These are phyloP conservation scores for Monilinia vaccinii-corymbosi DNA, from an alignment of 2,329 filamentous ascomycete species.

Conservation along the genomic window DNA sequence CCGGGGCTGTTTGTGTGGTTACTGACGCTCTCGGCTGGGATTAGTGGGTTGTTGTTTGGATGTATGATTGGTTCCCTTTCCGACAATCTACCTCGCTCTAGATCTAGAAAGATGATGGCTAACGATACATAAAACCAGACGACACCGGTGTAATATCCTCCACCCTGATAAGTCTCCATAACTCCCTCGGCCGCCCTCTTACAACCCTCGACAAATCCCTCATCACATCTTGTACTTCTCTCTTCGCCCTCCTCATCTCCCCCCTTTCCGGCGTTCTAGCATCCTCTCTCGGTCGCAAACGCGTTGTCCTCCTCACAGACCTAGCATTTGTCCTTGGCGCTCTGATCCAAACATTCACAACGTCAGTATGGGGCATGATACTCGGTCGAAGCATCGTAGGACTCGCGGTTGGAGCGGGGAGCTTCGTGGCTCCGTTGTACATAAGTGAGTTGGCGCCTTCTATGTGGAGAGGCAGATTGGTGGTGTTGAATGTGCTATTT, in stretches of 20 bases:
- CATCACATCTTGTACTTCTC: conserved; percentile 60
- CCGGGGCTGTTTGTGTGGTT: conserved; percentile 47
- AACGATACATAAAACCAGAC: conserved; percentile 15
- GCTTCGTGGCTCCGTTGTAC: conserved; percentile 78
- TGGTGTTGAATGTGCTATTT: conserved; percentile 74
- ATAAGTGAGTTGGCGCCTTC: conserved; percentile 80
- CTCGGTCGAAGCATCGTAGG: conserved; percentile 61
- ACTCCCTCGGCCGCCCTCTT: conserved; percentile 45
- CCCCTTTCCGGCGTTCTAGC: conserved; percentile 57
- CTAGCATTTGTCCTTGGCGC: conserved; percentile 61
- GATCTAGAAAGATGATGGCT: neutral
- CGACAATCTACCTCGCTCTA: neutral
- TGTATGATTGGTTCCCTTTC: conserved; percentile 34
- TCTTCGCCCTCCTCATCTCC: conserved; percentile 55
- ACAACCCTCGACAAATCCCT: conserved; percentile 59
- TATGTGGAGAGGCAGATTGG: conserved; percentile 64
- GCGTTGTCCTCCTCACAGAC: conserved; percentile 55
- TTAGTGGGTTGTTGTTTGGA: conserved; percentile 59
- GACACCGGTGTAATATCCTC: conserved; percentile 52
- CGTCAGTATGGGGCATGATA: conserved; percentile 55
- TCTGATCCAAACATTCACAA: conserved; percentile 50
- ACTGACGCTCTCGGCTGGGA: conserved; percentile 55
- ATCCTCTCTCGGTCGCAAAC: conserved; percentile 51
- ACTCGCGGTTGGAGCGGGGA: conserved; percentile 64
- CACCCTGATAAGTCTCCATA: conserved; percentile 54